These are phyloP conservation scores for Thymus quinquecostatus DNA, from an alignment of 257 asterid genomes.

Conservation along the genomic window DNA sequence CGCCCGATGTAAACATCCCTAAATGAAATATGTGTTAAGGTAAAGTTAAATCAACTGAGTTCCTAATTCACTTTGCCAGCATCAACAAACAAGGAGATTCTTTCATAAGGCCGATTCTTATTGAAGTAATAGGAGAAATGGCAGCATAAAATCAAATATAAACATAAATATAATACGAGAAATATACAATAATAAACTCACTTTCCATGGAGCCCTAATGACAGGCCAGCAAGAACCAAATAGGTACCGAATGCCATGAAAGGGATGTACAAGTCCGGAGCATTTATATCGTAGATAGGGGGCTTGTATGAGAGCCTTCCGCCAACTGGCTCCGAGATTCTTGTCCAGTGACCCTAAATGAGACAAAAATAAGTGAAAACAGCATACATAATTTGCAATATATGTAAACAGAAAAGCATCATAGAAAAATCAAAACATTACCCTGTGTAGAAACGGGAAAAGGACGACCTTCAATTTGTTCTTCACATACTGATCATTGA, in stretches of 20 bases:
- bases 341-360: slow-evolving; percentile 64
- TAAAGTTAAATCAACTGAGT: background rate
- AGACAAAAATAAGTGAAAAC: slow-evolving; percentile 18
- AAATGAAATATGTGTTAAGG: background rate
- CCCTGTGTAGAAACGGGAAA: slow-evolving; percentile 64
- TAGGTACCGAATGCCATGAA: slow-evolving; percentile 67
- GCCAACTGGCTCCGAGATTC: slow-evolving; percentile 66
- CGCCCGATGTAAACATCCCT: background rate
- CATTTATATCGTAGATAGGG: slow-evolving; percentile 65
- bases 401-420: slow-evolving; percentile 12
- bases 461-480: slow-evolving; percentile 61
- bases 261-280: slow-evolving; percentile 64
- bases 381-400: slow-evolving; percentile 1
- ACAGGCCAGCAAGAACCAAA: slow-evolving; percentile 57
- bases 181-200: slow-evolving; percentile 32
- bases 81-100: background rate
- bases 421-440: slow-evolving; percentile 26
- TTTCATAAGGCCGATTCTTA: background rate
- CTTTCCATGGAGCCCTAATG: slow-evolving; percentile 63
- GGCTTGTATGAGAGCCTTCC: slow-evolving; percentile 68
- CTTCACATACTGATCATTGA: slow-evolving; percentile 62
- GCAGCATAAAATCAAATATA: background rate
- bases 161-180: background rate
- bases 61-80: background rate
- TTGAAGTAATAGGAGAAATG: background rate